Base-by-base conservation (phyloP, 1,139 yeast species). In the Casaregolazyma suthepensis region DNA sequence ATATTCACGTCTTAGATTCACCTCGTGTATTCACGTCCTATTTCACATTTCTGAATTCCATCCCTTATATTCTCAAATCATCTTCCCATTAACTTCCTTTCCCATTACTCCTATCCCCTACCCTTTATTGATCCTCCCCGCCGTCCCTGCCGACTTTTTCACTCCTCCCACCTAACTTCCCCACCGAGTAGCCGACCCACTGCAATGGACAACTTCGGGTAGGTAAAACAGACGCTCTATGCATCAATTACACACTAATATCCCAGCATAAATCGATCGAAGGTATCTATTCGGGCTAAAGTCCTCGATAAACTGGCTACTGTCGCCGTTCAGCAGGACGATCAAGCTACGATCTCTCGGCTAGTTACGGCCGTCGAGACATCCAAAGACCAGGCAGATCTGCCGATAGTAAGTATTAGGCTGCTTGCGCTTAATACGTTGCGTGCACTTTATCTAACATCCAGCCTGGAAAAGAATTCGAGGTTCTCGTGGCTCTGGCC, bases 401-500 rank as follows among this genome's bases (percentile, higher is more conserved):
- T 58, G 42, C 62, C 66, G 29, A 65, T 63, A 61, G 64, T 61
- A 53, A 31, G 67, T 55, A 45, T n/a, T 13, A 35, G 7, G 4
- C 17, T 3, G 4, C n/a, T n/a, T 17, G n/a, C n/a, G n/a, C n/a
- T n/a, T n/a, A n/a, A n/a, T n/a, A n/a, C n/a, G 53, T 15, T 43
- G 45, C 20, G 47, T 38, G 6, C 5, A 17, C 7, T 31, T 19
- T 40, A 20, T 31, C 52, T 50, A 46, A 53, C 51, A 26, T 15
- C 22, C 58, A 56, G 68, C 66, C 61, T 51, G 68, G 61, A 38
- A 79, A 78, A 52, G 96, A 89, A 66, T 77, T 83, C 63, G 96
- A 90, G 63, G 81, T 85, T 5, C 70, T 90, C 54, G 64, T 83
- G 51, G 88, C 96, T 0, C 70, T 89, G 26, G 80, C 87, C 53